A percentile compares a stretch with the other conserved stretches of the same genome.
Evolutionary conservation across 1,284 basidiomycete species (phyloP).

Genomic region (Leccinum subrobustum): DNA sequence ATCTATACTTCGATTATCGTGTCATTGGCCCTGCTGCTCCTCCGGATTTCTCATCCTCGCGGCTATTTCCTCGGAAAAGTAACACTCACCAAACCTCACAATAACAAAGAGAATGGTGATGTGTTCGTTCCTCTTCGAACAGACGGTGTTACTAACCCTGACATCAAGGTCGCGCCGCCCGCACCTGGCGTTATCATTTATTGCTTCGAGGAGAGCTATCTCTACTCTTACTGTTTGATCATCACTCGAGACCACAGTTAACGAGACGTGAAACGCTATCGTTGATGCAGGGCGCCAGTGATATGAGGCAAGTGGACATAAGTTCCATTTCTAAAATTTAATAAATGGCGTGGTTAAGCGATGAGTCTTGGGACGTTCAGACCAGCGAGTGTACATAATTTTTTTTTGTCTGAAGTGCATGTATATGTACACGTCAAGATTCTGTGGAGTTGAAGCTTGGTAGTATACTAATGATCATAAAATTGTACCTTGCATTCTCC

Average conservation of each 20-base stretch:
- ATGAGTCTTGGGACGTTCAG: too few relatives aligned
- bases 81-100: conserved; percentile 39
- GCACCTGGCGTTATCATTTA: conserved; percentile 91
- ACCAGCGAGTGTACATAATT: too few relatives aligned
- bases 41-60: conserved; percentile 88
- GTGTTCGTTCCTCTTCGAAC: conserved; percentile 81
- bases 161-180: conserved; percentile 76
- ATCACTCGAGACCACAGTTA: conserved; percentile 39
- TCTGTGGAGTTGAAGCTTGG: not conserved
- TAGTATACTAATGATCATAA: too few relatives aligned
- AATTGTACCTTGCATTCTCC: not conserved
- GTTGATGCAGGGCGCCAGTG: too few relatives aligned
- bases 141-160: conserved; percentile 65
- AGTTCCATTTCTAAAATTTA: not conserved
- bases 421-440: too few relatives aligned
- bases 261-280: too few relatives aligned
- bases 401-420: too few relatives aligned
- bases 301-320: not conserved
- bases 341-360: not conserved
- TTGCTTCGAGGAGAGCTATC: conserved; percentile 85
- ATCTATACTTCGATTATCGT: conserved; percentile 48
- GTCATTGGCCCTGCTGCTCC: conserved; percentile 81
- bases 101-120: conserved; percentile 50
- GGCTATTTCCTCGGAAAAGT: conserved; percentile 89
- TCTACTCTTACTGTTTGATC: conserved; percentile 89